Conservation (phyloP, 2,329 filamentous ascomycete genomes). For the Xylaria digitata region DNA sequence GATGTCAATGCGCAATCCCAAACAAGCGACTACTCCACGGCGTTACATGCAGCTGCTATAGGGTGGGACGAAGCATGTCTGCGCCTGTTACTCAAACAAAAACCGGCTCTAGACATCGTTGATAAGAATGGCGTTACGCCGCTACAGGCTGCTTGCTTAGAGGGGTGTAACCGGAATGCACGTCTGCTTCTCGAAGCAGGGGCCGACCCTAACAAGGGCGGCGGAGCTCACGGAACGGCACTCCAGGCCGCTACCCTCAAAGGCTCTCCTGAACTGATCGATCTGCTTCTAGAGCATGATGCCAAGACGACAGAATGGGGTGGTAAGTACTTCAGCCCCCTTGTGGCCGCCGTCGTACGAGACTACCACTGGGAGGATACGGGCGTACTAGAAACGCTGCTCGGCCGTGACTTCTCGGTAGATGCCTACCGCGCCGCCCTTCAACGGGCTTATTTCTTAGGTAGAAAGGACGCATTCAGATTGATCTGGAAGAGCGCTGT, state of each 20-base stretch:
- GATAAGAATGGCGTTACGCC: neutral
- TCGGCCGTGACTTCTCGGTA: neutral
- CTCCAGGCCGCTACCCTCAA: conserved; percentile 3
- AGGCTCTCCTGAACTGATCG: conserved; percentile 7
- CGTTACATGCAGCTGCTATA: conserved; percentile 5
- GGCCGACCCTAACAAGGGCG: neutral
- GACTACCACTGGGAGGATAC: conserved; percentile 8
- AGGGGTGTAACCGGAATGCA: conserved; percentile 1
- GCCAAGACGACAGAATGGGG: neutral
- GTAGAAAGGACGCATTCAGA: conserved; percentile 3
- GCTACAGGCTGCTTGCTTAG: conserved; percentile 8
- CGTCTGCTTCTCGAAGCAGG: conserved; percentile 9
- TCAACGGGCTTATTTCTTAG: neutral
- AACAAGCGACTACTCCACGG: neutral
- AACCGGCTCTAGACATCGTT: neutral
- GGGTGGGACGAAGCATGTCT: neutral
- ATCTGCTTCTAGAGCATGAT: conserved; percentile 2
- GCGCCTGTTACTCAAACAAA: conserved; percentile 1
- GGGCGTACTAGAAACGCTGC: neutral
- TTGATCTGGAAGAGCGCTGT: conserved; percentile 11
- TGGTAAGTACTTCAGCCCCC: conserved; percentile 9
- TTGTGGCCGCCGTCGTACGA: conserved; percentile 12
- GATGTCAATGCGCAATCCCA: neutral
- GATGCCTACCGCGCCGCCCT: neutral
- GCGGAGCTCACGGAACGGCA: neutral